phyloP scores from a whole-genome alignment of 106 monocot genomes.

The Acorus calamus region DNA sequence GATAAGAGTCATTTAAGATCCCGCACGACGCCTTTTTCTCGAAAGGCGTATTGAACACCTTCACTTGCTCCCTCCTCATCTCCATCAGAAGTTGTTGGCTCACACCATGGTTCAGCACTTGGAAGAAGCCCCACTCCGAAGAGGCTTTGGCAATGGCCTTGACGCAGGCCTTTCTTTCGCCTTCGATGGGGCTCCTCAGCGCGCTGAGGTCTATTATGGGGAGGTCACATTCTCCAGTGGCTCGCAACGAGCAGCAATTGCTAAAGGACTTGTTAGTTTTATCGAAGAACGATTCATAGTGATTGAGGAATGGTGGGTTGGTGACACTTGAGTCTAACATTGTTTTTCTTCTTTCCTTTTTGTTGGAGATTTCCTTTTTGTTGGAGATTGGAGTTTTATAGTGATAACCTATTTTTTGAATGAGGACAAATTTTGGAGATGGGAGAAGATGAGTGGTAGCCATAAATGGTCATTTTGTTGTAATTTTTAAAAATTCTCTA shows the following conservation, averaged over 20 bases:
- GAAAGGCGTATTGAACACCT: slow-evolving; percentile 48
- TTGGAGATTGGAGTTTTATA: too few relatives aligned
- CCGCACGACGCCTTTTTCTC: slow-evolving; percentile 43
- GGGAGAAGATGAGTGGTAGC: too few relatives aligned
- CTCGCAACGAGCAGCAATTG: not conserved
- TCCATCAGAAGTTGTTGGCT: slow-evolving; percentile 35
- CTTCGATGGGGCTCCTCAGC: slow-evolving; percentile 7
- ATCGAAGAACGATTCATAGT: not conserved
- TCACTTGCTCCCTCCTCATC: slow-evolving; percentile 56
- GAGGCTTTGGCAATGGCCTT: slow-evolving; percentile 33
- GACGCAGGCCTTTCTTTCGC: slow-evolving; percentile 23
- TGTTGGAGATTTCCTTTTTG: too few relatives aligned
- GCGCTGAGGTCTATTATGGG: slow-evolving; percentile 38
- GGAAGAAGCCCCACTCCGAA: slow-evolving; percentile 71
- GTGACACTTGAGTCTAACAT: too few relatives aligned
- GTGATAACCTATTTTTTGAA: too few relatives aligned
- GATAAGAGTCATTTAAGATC: slow-evolving; percentile 48
- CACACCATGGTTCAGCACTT: slow-evolving; percentile 75
- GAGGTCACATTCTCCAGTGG: slow-evolving; percentile 25
- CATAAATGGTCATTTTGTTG: too few relatives aligned
- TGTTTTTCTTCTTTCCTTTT: too few relatives aligned
- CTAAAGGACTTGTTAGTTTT: not conserved
- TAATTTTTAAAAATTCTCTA: too few relatives aligned
- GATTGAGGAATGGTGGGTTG: too few relatives aligned
- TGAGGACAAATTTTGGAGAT: too few relatives aligned